Conservation (phyloP, 139 green algal species). For the Closterium sp. region DNA sequence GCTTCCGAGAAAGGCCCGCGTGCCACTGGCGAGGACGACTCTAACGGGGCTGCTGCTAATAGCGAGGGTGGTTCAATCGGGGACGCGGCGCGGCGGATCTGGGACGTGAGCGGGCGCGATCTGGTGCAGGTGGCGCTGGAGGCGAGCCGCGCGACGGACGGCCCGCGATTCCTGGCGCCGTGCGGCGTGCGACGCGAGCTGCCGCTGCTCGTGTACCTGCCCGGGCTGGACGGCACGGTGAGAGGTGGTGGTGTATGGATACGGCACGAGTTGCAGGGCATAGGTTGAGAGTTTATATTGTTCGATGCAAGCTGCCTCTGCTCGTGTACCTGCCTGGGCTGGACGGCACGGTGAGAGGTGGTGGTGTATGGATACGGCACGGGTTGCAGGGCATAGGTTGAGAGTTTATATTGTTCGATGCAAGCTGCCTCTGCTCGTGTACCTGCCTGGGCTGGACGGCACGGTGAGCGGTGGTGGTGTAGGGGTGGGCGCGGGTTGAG, state of each 20-base stretch:
- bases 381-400: too few relatives aligned
- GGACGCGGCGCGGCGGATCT: not conserved
- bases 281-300: not conserved
- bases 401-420: too few relatives aligned
- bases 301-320: too few relatives aligned
- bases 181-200: conserved; percentile 14
- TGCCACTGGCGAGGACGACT: not conserved
- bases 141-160: not conserved
- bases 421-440: conserved; percentile 23
- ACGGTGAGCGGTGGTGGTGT: not conserved
- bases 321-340: not conserved
- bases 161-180: conserved; percentile 37
- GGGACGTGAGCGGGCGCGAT: not conserved
- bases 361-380: too few relatives aligned
- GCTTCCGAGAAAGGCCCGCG: not conserved
- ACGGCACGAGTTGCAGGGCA: too few relatives aligned
- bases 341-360: too few relatives aligned
- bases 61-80: not conserved
- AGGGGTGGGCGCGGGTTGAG: too few relatives aligned
- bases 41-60: not conserved
- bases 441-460: conserved; percentile 15
- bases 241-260: not conserved
- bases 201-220: conserved; percentile 27
- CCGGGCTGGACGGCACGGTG: conserved; percentile 33
- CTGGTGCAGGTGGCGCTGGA: not conserved